Evolutionary conservation across 1,284 basidiomycete species (phyloP).

Genomic region (Golubevia pallescens): DNA sequence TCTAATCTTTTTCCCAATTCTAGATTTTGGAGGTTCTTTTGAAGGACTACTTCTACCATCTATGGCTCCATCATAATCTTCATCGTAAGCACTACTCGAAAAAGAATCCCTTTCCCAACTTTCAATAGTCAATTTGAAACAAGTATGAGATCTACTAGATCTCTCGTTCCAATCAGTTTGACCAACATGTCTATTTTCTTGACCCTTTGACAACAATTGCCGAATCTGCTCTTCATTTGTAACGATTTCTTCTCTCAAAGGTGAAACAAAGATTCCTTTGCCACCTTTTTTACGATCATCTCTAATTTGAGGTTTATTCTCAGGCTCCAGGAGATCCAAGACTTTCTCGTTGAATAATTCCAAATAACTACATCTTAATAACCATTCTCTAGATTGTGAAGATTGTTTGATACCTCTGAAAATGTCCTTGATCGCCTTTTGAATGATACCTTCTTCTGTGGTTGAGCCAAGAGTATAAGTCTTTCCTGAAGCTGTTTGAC

Average conservation of each 20-base stretch:
- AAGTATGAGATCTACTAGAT: slow-evolving; percentile 86
- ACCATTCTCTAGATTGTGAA: slow-evolving; percentile 74
- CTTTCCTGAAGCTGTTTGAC: slow-evolving; percentile 36
- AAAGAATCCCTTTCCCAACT: slow-evolving; percentile 35
- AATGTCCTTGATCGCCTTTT: slow-evolving; percentile 43
- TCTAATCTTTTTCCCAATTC: slow-evolving; percentile 34
- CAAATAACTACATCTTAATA: slow-evolving; percentile 90
- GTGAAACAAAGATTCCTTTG: slow-evolving; percentile 69
- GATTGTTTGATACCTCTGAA: slow-evolving; percentile 50
- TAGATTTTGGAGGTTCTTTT: no score
- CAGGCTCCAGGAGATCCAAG: slow-evolving; percentile 81
- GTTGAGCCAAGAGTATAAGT: no score
- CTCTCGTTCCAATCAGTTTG: slow-evolving; percentile 97
- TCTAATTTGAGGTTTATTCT: slow-evolving; percentile 66
- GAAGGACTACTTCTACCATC: no score
- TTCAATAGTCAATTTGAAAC: slow-evolving; percentile 58
- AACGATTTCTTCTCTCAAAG: slow-evolving; percentile 87
- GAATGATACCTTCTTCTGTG: slow-evolving; percentile 38
- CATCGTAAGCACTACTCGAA: no score
- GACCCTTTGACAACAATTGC: slow-evolving; percentile 82
- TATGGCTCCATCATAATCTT: no score
- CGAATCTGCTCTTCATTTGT: slow-evolving; percentile 84
- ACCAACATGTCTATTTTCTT: slow-evolving; percentile 85
- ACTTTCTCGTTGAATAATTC: slow-evolving; percentile 97
- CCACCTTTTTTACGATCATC: slow-evolving; percentile 33